Base-by-base conservation (phyloP, 2,329 filamentous ascomycete species). In the Aspergillus thermomutatus region DNA sequence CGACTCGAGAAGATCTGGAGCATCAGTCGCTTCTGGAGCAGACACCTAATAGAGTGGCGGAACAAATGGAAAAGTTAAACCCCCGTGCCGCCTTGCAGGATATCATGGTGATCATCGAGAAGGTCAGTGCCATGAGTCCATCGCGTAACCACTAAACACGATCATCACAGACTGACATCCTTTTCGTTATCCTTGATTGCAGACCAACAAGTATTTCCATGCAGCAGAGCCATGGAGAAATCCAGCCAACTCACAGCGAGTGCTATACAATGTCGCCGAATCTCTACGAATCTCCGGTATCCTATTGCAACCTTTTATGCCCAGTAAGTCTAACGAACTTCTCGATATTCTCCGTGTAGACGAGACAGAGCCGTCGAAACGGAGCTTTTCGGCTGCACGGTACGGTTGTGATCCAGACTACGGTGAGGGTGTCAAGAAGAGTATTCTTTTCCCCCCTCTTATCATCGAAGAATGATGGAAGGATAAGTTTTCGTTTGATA, bases 231-330 rank as follows among this genome's bases (percentile, higher is more conserved):
- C 92, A 0, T 97, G 93, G 93, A 69, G 77, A 3, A 73, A 74
- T 34, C 73, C 70, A 1, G 68, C 54, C 47, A 72, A 80, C 2
- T 75, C 87, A 17, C 77, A 87, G 61, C 78, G 80, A 64, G 81
- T 83, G 40, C 80, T 99, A 27, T 97, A 85, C 71, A 80, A 88
- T 46, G 80, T 82, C 46, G 83, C 87, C 8, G 94, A 99, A 75
- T 83, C 88, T 4, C 72, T 97, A 49, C 88, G 94, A 40, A 84
- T 97, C 25, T 79, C 82, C 0, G 91, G 87, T 14, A 96, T 99
- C 64, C 79, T 97, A 49, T 78, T 99, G 47, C 92, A 96, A 72
- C 92, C 94, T 1, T 90, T 92, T 68, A 96, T 99, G 83, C 94
- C 94, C 0, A 80, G 78, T 43, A 96, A 95, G 73, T 83, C 91